These are phyloP conservation scores for Vigna angularis DNA, from an alignment of 306 rosid species.

Conservation along the genomic window DNA sequence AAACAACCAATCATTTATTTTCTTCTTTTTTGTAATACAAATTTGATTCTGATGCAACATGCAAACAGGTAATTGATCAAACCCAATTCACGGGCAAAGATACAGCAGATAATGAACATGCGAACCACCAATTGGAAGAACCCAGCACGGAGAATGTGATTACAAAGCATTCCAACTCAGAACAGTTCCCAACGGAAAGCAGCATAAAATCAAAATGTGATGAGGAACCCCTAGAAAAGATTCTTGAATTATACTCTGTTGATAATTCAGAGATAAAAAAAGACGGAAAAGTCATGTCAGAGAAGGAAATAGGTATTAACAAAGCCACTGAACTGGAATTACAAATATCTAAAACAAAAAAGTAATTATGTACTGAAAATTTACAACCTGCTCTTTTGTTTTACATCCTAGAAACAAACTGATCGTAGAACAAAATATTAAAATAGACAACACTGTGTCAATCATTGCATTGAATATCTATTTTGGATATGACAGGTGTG, in stretches of 20 bases:
- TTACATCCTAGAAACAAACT: not conserved
- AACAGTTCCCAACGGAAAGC: not conserved
- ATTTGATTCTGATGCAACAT: not conserved
- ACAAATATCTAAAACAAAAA: not conserved
- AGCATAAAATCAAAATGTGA: not conserved
- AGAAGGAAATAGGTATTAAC: not conserved
- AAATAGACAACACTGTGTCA: not conserved
- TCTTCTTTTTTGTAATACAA: not conserved
- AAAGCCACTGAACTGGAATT: not conserved
- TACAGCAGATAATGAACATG: not conserved
- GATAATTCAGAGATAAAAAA: not conserved
- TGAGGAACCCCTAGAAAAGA: not conserved
- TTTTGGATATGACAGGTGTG: not conserved
- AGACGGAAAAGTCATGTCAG: not conserved
- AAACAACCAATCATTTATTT: constrained; percentile 1
- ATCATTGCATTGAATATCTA: not conserved
- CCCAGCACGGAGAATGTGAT: constrained; percentile 12
- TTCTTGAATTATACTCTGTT: not conserved
- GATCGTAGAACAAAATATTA: not conserved
- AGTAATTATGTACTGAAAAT: constrained; percentile 5
- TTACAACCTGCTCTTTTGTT: not conserved
- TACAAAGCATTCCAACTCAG: not conserved
- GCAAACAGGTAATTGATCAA: constrained; percentile 3
- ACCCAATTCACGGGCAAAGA: not conserved
- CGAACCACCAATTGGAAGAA: not conserved